Base-by-base conservation (phyloP, 2,329 filamentous ascomycete genomes). In the Fusarium albidum region DNA sequence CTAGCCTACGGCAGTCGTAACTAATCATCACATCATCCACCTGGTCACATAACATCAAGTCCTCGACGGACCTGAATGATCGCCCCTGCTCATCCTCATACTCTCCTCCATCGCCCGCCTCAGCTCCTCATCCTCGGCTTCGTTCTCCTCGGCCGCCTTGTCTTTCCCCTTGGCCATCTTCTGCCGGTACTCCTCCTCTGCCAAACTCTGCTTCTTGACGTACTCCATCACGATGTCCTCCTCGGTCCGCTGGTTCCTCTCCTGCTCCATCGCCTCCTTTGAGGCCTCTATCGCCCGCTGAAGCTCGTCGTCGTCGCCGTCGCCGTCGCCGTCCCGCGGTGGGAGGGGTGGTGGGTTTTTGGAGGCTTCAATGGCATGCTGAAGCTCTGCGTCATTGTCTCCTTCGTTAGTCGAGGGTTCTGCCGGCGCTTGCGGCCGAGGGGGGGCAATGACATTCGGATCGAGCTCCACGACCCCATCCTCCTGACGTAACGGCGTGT, bases 161-260 rank as follows among this genome's bases (percentile, higher is more conserved):
- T 68, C 73, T 57, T 71, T 74, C 0, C 70, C 74, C 60, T 75
- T 74, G 9, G 66, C 52, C 43, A 64, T 59, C 28, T 68, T 63
- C 44, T 69, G 61, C 10, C 76, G 72, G 41, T 71, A 79, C 68
- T 86, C 79, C 60, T 87, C 86, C 72, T 94, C 90, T 1, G 83
- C 79, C 34, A 91, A 70, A 69, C 87, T 91, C 75, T 92, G 88
- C 74, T 85, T 88, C 77, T 88, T 89, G 25, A 91, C 81, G 71
- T 91, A 91, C 64, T 91, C 88, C 71, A 92, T 71, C 9, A 92
- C 82, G 48, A 89, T 84, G 47, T 90, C 83, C 68, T 92, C 88
- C 65, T 92, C 88, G 0, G 79, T 83, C 66, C 73, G 78, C 47
- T 75, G 70, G 31, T 69, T 73, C 40, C 71, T 69, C 29, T 77